These are phyloP conservation scores for Podila clonocystis DNA, from an alignment of 192 early-diverging fungal genomes.

Conservation along the genomic window DNA sequence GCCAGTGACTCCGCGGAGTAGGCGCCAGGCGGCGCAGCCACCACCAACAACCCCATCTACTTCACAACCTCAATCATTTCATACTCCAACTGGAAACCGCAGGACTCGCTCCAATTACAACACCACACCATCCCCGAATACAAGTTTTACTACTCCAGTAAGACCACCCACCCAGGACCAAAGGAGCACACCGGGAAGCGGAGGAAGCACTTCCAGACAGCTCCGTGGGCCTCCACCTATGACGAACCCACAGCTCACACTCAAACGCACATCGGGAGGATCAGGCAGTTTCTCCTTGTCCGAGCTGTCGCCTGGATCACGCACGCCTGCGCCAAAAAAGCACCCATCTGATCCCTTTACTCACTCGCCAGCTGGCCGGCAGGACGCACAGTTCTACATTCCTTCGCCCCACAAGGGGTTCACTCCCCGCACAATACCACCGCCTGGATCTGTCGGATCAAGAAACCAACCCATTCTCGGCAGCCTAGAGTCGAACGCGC, in stretches of 20 bases:
- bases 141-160: conserved; percentile 29
- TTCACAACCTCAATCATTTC: not conserved
- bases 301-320: conserved; percentile 18
- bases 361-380: conserved; percentile 25
- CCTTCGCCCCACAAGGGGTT: not conserved
- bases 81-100: not conserved
- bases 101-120: not conserved
- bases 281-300: conserved; percentile 10
- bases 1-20: conserved; percentile 2
- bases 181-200: conserved; percentile 5
- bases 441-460: not conserved
- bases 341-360: conserved; percentile 13
- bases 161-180: conserved; percentile 2
- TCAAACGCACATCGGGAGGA: conserved; percentile 14
- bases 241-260: conserved; percentile 21
- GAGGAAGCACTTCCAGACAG: conserved; percentile 18
- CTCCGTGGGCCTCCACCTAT: conserved; percentile 24
- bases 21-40: not conserved
- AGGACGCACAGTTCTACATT: conserved; percentile 6
- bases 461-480: not conserved
- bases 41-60: not conserved
- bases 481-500: not conserved
- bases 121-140: conserved; percentile 10
- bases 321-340: not conserved
- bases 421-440: not conserved